Evolutionary conservation across 495 filamentous ascomycete genomes (phyloP).

Genomic region (Penicillium bialowiezense): DNA sequence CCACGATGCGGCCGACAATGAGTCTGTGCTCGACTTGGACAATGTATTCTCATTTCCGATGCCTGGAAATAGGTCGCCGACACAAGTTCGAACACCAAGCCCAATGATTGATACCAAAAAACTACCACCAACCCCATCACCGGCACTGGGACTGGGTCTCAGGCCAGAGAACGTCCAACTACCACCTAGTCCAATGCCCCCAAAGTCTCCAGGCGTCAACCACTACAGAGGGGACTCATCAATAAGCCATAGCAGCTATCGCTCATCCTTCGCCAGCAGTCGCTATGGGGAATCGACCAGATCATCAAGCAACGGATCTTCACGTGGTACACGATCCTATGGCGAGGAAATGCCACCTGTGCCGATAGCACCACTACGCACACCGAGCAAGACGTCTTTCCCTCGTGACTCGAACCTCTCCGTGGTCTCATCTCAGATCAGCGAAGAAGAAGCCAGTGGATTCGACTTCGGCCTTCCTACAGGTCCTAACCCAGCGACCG

Average conservation of each 20-base stretch:
- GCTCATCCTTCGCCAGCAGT: slow-evolving; percentile 44
- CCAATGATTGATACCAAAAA: slow-evolving; percentile 14
- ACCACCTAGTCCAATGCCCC: slow-evolving; percentile 32
- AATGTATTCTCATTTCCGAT: slow-evolving; percentile 62
- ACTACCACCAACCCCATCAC: slow-evolving; percentile 20
- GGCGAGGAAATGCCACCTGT: slow-evolving; percentile 40
- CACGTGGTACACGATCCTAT: slow-evolving; percentile 28
- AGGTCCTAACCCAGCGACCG: background rate
- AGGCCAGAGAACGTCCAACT: slow-evolving; percentile 20
- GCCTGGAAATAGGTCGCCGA: slow-evolving; percentile 36
- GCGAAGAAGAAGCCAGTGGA: slow-evolving; percentile 27
- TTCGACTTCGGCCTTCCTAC: slow-evolving; percentile 29
- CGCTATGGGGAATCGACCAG: slow-evolving; percentile 37
- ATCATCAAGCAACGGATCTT: slow-evolving; percentile 40
- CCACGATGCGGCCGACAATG: slow-evolving; percentile 39
- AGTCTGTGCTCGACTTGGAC: slow-evolving; percentile 48
- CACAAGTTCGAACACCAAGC: slow-evolving; percentile 28
- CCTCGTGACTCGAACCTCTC: slow-evolving; percentile 24
- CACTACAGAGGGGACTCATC: slow-evolving; percentile 35
- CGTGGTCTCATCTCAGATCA: slow-evolving; percentile 13
- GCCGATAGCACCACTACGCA: slow-evolving; percentile 29
- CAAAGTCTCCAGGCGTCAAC: slow-evolving; percentile 6
- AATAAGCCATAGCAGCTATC: slow-evolving; percentile 45
- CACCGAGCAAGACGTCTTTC: slow-evolving; percentile 23
- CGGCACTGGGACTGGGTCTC: slow-evolving; percentile 12